These are phyloP conservation scores for Xylariales sp. DNA, from an alignment of 2,329 filamentous ascomycete genomes.

Conservation along the genomic window DNA sequence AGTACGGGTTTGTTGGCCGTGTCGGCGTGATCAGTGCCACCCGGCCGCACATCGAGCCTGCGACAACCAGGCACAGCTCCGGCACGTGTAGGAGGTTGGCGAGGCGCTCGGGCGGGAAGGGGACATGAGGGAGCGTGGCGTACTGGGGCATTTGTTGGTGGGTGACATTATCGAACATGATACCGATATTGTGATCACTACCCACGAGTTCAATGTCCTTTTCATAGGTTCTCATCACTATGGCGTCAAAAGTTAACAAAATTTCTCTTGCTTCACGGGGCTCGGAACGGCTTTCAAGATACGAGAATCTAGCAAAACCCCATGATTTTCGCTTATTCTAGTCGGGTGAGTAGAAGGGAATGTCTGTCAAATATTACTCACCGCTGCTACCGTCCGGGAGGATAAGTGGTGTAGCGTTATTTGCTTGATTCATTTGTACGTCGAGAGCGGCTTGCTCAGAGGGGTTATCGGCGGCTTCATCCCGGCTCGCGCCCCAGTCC, in stretches of 20 bases:
- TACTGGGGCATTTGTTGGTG: constrained; percentile 40
- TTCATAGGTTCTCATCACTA: constrained; percentile 61
- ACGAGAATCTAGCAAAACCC: background rate
- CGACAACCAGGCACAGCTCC: constrained; percentile 75
- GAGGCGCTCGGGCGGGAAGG: constrained; percentile 58
- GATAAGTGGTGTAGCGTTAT: background rate
- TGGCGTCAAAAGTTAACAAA: constrained; percentile 37
- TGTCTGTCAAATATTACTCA: constrained; percentile 18
- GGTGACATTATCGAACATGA: constrained; percentile 50
- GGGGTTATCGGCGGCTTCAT: constrained; percentile 17
- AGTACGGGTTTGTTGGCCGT: constrained; percentile 47
- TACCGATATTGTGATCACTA: constrained; percentile 45
- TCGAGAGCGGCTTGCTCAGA: background rate
- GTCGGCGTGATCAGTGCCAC: constrained; percentile 73
- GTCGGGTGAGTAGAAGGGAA: background rate
- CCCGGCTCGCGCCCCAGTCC: constrained; percentile 8
- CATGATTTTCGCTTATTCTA: background rate
- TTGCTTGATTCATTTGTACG: background rate
- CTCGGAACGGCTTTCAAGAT: constrained; percentile 2
- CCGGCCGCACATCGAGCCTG: constrained; percentile 74
- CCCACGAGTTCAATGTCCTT: constrained; percentile 61
- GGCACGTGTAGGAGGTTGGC: constrained; percentile 74
- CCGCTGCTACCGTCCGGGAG: constrained; percentile 27
- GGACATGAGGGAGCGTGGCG: constrained; percentile 44
- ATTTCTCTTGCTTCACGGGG: constrained; percentile 28